Base-by-base conservation (phyloP, 2,329 filamentous ascomycete species). In the Furcasterigmium sp. region DNA sequence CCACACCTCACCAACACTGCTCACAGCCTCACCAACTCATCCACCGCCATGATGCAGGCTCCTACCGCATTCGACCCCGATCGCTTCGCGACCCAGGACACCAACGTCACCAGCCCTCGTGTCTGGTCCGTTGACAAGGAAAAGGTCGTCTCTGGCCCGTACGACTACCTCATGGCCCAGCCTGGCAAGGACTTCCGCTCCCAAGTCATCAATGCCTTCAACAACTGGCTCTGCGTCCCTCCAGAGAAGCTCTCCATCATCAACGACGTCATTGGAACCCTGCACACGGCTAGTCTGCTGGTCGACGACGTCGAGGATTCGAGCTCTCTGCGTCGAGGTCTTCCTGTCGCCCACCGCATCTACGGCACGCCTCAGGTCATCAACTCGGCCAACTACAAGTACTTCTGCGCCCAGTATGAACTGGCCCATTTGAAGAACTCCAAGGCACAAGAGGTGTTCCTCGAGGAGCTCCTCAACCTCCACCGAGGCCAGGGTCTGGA, bases 401-500 rank as follows among this genome's bases (percentile, higher is more conserved):
- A 93, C 70, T 93, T 94, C 61, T 72, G 76, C 53, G 88, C 87
- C 1, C 73, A 93, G 39, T 79, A 85, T 52, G 86, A 91, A 62
- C 69, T 94, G 9, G 74, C 83, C 51, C 80, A 78, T 53, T 77
- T 95, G 44, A 70, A 75, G 48, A 89, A 87, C 58, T 79, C 81
- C 2, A 70, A 73, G 29, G 77, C 80, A 19, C 75, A 91, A 46
- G 67, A 72, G 47, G 84, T 91, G 43, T 95, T 86, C 56, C 84
- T 84, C 14, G 87, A 93, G 49, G 89, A 94, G 68, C 74, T 95
- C 25, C 67, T 91, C 49, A 90, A 93, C 60, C 78, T 95, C 39
- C 88, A 95, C 63, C 75, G 87, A 23, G 89, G 89, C 17, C 89
- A 95, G 64, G 88, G 89, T 51, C 91, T 94, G 85, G 90, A 95